Base-by-base conservation (phyloP, 148 eudicot genomes). In the Heliosperma pusillum region DNA sequence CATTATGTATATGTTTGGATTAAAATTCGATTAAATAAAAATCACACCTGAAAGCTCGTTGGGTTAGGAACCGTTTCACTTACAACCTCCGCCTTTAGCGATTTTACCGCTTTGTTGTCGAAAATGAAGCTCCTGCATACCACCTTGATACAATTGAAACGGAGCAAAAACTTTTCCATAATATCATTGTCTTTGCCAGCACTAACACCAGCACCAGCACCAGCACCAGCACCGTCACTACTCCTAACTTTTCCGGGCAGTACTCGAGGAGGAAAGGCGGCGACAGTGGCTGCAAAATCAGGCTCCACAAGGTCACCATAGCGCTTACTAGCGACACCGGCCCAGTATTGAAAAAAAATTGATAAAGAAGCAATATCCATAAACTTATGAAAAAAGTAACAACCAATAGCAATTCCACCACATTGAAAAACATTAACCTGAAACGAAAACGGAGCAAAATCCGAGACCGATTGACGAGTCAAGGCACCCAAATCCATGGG, bases 351-450 rank as follows among this genome's bases (percentile, higher is more conserved):
- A 2, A 42, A 22, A 21, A 67, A 67, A 2, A 13, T 10, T 0
- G 53, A 21, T 21, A 67, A n/a, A 2, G 71, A 67, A 11, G 71
- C 45, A 3, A 50, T 29, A 44, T 67, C 71, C 2, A 67, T 25
- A 21, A 67, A 25, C 55, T 67, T 67, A 15, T 67, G 71, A 10
- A 67, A 21, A 12, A 42, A 40, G 44, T 67, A 67, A 42, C 52
- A 21, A 0, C 71, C 55, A 20, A 67, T 66, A 0, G 10, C 70
- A 21, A 42, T 10, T 1, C 71, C 71, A 44, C 71, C 27, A 20
- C 71, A 67, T 67, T 67, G 5, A 4, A 67, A 67, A 10, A 67
- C 53, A 67, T 40, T 67, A 21, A 67, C 55, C 12, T 67, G 71
- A 44, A 67, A n/a, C 1, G 55, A 42, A 67, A 67, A 19, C 7